Base-by-base conservation (phyloP, 352 stramenopile species). In the Globisporangium recalcitrans region DNA sequence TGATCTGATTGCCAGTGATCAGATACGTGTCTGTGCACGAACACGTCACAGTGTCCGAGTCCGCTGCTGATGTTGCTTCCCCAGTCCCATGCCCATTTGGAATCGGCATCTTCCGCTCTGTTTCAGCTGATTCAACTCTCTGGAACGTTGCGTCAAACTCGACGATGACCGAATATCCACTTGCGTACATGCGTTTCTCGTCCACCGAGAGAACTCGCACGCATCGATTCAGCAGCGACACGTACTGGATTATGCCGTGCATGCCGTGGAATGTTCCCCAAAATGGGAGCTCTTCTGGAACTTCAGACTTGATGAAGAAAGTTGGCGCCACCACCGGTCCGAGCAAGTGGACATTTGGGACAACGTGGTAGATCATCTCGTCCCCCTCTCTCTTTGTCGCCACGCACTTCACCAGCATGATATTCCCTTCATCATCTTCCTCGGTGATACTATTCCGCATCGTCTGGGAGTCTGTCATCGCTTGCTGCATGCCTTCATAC, bases 11-110 rank as follows among this genome's bases (percentile, higher is more conserved):
- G 4, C 75, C 73, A 56, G 69, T 89, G 63, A 93, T 73, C 65
- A 89, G 60, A 49, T 91, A 93, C 32, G 82, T 91, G 56, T 93
- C 84, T 0, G 80, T 90, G 49, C 83, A 93, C 26, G 77, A 75
- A 26, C 80, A 90, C 2, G 70, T 87, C 58, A 90, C 84, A 22
- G 68, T 65, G 38, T 55, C 49, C 58, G 21, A 14, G 26, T 74
- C 62, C 36, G 48, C 11, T 42, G 52, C 31, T n/a, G n/a, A 32
- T 32, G 10, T 21, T 54, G 13, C 29, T 13, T 29, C 32, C 19
- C 31, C 13, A 4, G 9, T 7, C 11, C 27, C 32, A 21, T 42
- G 32, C 0, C 36, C 22, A 14, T 9, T 51, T 3, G 29, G 67
- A 34, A 36, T 51, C 38, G 22, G 67, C 58, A 21, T 59, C 21